Base-by-base conservation (phyloP, 768 basidiomycete species). In the Collybia mongolica region DNA sequence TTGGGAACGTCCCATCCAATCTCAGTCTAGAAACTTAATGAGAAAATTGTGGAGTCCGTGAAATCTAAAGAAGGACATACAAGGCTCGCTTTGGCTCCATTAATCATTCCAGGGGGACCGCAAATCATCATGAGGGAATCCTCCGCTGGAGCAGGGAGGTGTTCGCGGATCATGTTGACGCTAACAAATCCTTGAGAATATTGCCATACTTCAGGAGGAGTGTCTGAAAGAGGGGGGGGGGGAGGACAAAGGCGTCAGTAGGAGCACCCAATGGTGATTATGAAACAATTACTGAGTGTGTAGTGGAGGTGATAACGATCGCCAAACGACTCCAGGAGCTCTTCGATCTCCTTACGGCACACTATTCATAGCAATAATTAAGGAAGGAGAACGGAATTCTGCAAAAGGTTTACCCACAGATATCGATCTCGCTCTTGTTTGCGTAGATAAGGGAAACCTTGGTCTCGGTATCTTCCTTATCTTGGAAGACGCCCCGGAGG, bases 361-460 rank as follows among this genome's bases (percentile, higher is more conserved):
- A 83, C 46, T 48, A 24, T 22, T 15, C 22, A 17, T 6, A 11
- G 8, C 43, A 11, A 19, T 22, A 39, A 37, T 39, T 24, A 7
- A 28, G 11, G 24, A 29, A 39, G 46, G 15, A 12, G 12, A 23
- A 12, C 6, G 8, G 20, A 39, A 17, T n/a, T 12, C 3, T 38
- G 39, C 46, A 9, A 32, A 14, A 14, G 5, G 32, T 2, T 11
- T 3, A 32, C 32, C 11, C 14, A 32, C 32, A 51, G 45, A 84
- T 84, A 55, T 84, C 82, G 8, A 65, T 64, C 22, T 72, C 65
- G 14, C 67, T 68, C 24, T 69, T 69, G 60, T 84, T 83, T 24
- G 73, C 67, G 51, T 76, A 70, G 35, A 84, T 55, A 15, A 82
- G 46, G 72, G 72, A 82, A 9, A 80, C 64, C 6, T 68, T 67